These are phyloP conservation scores for Vitis amurensis DNA, from an alignment of 164 flowering plant genomes.

Conservation along the genomic window DNA sequence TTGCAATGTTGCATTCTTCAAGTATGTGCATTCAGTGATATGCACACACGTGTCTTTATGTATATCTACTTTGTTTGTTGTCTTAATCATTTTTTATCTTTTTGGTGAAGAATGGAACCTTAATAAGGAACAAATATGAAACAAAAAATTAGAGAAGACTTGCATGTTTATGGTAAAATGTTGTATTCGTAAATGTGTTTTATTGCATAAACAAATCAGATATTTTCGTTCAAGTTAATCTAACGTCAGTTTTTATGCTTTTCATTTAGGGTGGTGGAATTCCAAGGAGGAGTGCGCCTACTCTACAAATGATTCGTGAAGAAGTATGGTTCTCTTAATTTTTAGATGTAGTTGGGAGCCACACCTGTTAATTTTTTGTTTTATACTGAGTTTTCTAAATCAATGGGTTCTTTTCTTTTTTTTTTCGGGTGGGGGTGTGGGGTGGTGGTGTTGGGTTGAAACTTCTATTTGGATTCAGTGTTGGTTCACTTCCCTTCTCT, in stretches of 20 bases:
- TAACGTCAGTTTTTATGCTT: background rate
- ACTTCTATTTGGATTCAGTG: background rate
- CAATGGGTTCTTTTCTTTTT: too few relatives aligned
- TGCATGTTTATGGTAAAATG: too few relatives aligned
- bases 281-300: constrained; percentile 87
- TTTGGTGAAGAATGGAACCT: too few relatives aligned
- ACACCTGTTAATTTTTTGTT: background rate
- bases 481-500: background rate
- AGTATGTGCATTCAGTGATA: background rate
- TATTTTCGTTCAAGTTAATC: background rate
- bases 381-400: background rate
- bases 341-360: background rate
- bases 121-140: too few relatives aligned
- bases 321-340: constrained; percentile 55
- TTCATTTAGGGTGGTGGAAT: constrained; percentile 83
- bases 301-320: constrained; percentile 76
- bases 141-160: too few relatives aligned
- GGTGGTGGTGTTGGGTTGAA: background rate
- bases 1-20: background rate
- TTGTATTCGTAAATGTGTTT: too few relatives aligned
- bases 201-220: too few relatives aligned
- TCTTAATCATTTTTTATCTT: too few relatives aligned
- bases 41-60: too few relatives aligned
- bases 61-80: too few relatives aligned
- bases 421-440: too few relatives aligned